Conservation (phyloP, 2,329 filamentous ascomycete species). For the Knoxdaviesia proteae region DNA sequence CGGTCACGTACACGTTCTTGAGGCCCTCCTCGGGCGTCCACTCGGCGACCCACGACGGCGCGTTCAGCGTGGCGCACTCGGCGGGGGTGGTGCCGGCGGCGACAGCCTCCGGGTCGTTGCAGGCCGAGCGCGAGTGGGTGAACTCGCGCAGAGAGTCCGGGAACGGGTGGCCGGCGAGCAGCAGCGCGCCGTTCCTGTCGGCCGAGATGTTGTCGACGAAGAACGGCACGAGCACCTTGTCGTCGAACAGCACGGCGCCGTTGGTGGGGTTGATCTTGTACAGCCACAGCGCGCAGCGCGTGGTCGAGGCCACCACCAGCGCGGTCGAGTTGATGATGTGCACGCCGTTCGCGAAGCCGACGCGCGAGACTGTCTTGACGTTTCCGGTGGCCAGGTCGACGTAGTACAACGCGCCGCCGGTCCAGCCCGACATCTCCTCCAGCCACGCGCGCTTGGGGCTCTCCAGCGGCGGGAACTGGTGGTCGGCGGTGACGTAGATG, state of each 20-base stretch:
- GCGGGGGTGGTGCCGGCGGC: not conserved
- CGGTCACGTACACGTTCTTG: conserved; percentile 12
- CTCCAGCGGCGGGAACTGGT: conserved; percentile 12
- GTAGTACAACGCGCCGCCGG: conserved; percentile 16
- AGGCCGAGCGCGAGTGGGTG: conserved; percentile 12
- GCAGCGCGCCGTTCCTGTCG: conserved; percentile 11
- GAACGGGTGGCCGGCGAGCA: conserved; percentile 20
- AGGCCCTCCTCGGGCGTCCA: conserved; percentile 15
- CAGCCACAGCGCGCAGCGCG: conserved; percentile 10
- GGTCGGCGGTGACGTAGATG: conserved; percentile 20
- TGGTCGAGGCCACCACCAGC: conserved; percentile 17
- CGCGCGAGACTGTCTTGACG: conserved; percentile 9
- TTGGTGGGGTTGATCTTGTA: conserved; percentile 8
- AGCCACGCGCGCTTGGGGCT: conserved; percentile 9
- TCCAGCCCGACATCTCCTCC: conserved; percentile 14
- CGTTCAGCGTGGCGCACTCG: conserved; percentile 3
- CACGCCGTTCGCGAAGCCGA: conserved; percentile 21
- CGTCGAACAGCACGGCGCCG: not conserved
- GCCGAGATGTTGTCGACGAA: conserved; percentile 19
- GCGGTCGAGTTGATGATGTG: conserved; percentile 17
- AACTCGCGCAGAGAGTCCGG: conserved; percentile 13
- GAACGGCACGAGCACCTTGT: conserved; percentile 12
- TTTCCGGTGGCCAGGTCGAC: conserved; percentile 8
- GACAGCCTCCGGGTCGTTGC: conserved; percentile 10
- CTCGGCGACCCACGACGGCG: conserved; percentile 12